These are phyloP conservation scores for Pichia sp. DNA, from an alignment of 1,139 yeast genomes.

Conservation along the genomic window DNA sequence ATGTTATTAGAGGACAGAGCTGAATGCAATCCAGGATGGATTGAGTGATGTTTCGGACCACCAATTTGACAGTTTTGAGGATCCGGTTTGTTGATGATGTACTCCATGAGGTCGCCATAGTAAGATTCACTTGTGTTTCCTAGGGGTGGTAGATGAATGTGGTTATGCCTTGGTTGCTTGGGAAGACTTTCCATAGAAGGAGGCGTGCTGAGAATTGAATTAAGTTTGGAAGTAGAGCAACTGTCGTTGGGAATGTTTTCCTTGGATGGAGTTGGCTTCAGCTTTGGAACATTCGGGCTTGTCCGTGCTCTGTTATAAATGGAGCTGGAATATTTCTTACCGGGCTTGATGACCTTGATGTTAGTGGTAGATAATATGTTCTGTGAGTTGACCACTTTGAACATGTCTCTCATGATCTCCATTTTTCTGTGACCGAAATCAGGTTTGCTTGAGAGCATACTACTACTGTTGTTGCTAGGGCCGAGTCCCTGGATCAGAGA, in stretches of 20 bases:
- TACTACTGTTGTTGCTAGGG: slow-evolving; percentile 10
- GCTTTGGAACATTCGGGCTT: too few relatives aligned
- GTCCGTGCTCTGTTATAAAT: slow-evolving; percentile 9
- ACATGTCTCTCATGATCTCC: slow-evolving; percentile 21
- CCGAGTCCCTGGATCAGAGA: slow-evolving; percentile 19
- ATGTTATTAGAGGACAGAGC: too few relatives aligned
- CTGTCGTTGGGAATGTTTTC: too few relatives aligned
- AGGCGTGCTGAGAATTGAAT: slow-evolving; percentile 4
- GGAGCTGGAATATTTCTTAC: slow-evolving; percentile 24
- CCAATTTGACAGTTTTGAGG: too few relatives aligned
- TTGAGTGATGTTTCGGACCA: background rate
- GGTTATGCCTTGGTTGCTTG: background rate
- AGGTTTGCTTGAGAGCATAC: slow-evolving; percentile 3
- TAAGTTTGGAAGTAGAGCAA: slow-evolving; percentile 2
- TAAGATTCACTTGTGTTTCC: background rate
- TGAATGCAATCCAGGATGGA: too few relatives aligned
- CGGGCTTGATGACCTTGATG: slow-evolving; percentile 23
- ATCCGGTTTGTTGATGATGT: slow-evolving; percentile 2
- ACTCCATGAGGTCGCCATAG: slow-evolving; percentile 5
- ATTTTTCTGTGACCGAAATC: slow-evolving; percentile 18
- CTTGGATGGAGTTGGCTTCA: too few relatives aligned
- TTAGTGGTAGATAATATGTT: slow-evolving; percentile 2
- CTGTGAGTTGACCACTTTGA: slow-evolving; percentile 15
- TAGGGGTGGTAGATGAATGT: background rate
- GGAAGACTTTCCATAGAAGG: slow-evolving; percentile 3